Conservation (phyloP, 257 asterid genomes). For the Solanum peruvianum region DNA sequence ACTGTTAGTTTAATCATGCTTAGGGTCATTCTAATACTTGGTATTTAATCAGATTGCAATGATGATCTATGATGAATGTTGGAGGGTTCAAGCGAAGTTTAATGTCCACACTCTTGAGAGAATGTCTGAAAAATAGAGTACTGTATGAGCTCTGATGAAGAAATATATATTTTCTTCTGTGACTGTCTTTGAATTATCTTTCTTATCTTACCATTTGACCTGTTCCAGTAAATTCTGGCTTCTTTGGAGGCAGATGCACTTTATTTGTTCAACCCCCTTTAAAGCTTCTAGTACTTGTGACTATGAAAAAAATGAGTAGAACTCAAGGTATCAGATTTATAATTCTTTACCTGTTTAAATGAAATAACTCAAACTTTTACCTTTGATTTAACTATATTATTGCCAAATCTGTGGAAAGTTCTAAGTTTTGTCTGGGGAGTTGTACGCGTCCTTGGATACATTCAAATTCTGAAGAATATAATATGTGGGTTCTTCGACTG, state of each 20-base stretch:
- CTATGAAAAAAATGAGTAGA: not conserved
- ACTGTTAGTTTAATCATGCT: not conserved
- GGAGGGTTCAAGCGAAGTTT: conserved; percentile 1
- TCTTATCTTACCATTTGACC: not conserved
- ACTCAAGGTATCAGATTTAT: not conserved
- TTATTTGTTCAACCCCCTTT: not conserved
- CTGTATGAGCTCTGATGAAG: not conserved
- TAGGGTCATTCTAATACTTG: conserved; percentile 2
- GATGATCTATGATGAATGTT: conserved; percentile 1
- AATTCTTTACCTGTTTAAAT: not conserved
- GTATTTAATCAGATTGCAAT: conserved; percentile 3
- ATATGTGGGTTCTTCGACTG: not conserved
- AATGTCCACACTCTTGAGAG: conserved; percentile 2
- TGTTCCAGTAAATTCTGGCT: not conserved
- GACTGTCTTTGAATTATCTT: not conserved
- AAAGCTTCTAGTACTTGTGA: not conserved
- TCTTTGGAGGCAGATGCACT: not conserved
- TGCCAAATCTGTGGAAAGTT: not conserved
- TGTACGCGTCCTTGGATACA: not conserved
- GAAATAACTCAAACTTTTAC: not conserved
- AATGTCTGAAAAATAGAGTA: conserved; percentile 8
- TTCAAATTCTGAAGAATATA: not conserved
- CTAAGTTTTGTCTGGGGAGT: not conserved
- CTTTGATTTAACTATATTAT: not conserved
- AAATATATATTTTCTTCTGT: not conserved